Evolutionary conservation across 2,329 filamentous ascomycete species (phyloP), one percentile per base, ranked within the genome.

Genomic region (Teratosphaeria pseudoeucalypti): DNA sequence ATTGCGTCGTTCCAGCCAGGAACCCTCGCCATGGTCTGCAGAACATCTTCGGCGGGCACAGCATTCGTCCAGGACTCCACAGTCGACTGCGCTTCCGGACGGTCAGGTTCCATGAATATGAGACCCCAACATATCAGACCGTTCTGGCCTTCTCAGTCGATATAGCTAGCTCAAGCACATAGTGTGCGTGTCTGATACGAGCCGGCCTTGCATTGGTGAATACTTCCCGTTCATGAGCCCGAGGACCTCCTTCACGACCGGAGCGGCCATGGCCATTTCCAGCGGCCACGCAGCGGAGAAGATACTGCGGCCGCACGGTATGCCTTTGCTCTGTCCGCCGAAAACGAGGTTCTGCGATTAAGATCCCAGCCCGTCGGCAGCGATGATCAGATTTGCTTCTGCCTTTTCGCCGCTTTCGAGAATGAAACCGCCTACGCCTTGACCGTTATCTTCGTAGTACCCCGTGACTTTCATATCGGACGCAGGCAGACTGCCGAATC

Each of bases 91-190:
- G 59, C 61, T 26, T 60, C 60, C 16, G 58, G 57, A 14, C 37
- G 11, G 16, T 43, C 37, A 43, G 37, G 37, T 60, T 79, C 77
- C 61, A 75, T 75, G 56, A 76, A 75, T 5, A 80, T 81, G 37
- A 80, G 76, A 5, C 81, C 80, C 79, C 80, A 82, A 58, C 75
- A 79, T 58, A 82, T 77, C 58, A 55, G 58, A 3, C 61, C 61
- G 52, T 63, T 64, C 52, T 52, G 32, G 16, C 79, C 78, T 37
- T 76, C 73, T 67, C 82, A 81, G 60, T 76, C 3, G 75, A 78
- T 6, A 77, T 80, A 34, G 74, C 76, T 80, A 34, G 74, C 76
- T 54, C 79, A 76, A 65, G 1, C 59, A 52, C 47, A 67, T 62
- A 9, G 57, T 43, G 37, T 67, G 64, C 6, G 62, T 65, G 34